Conservation (phyloP, 176 grass and related monocot species). For the Oropetium thomaeum region DNA sequence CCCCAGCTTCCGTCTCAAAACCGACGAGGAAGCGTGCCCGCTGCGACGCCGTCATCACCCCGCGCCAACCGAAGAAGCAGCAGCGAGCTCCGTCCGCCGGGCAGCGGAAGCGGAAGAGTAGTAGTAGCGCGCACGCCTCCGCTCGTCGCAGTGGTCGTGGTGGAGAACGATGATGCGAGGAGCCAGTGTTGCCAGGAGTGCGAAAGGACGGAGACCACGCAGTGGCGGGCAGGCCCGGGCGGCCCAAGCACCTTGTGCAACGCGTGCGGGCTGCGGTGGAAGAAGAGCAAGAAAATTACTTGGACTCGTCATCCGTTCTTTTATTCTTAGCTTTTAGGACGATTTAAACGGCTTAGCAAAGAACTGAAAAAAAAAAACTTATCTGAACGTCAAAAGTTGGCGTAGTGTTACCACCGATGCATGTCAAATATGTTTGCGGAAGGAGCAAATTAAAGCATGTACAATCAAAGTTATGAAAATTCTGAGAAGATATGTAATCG, state of each 20-base stretch:
- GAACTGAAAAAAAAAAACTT: too few species aligned
- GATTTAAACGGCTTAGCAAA: too few species aligned
- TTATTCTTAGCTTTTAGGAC: too few species aligned
- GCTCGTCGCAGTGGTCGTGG: background rate
- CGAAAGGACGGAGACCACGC: background rate
- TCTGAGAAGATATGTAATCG: too few species aligned
- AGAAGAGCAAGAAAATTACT: too few species aligned
- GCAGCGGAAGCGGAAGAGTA: background rate
- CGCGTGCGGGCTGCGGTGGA: constrained; percentile 1
- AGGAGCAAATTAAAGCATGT: too few species aligned
- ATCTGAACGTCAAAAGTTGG: too few species aligned
- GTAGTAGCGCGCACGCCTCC: too few species aligned
- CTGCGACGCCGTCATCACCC: background rate
- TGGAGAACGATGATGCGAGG: background rate
- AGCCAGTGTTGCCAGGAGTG: background rate
- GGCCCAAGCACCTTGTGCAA: background rate
- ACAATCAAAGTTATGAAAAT: too few species aligned
- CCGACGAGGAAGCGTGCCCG: background rate
- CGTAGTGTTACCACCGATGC: too few species aligned
- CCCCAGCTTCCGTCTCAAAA: background rate
- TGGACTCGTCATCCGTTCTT: too few species aligned
- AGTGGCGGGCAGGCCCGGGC: constrained; percentile 22
- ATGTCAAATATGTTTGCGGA: too few species aligned
- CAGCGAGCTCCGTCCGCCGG: background rate
- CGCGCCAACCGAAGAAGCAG: background rate